A percentile compares a stretch with the other conserved stretches of the same genome.
Evolutionary conservation across 2,329 filamentous ascomycete species (phyloP).

Genomic region (Lecanicillium sp.): DNA sequence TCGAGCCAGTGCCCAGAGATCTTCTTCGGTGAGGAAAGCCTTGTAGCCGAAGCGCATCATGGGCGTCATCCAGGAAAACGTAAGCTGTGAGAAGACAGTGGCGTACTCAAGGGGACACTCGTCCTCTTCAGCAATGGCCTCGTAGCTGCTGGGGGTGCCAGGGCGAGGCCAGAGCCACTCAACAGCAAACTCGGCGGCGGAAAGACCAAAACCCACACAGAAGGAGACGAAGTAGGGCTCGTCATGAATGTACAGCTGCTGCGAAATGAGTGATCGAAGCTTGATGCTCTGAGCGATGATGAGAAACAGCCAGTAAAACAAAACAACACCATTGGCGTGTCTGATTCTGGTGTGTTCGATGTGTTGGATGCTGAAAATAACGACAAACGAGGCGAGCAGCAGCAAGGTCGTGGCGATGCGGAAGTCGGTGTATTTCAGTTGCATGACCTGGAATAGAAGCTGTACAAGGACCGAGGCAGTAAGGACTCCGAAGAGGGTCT

Average conservation of each 20-base stretch:
- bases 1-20: constrained; percentile 86
- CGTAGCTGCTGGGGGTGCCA: constrained; percentile 48
- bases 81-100: constrained; percentile 85
- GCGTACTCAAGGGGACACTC: constrained; percentile 81
- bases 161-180: constrained; percentile 87
- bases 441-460: constrained; percentile 63
- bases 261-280: constrained; percentile 76
- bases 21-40: constrained; percentile 85
- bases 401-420: constrained; percentile 75
- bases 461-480: constrained; percentile 65
- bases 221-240: constrained; percentile 74
- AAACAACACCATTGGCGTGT: constrained; percentile 78
- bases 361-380: constrained; percentile 78
- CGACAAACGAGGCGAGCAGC: constrained; percentile 63
- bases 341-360: constrained; percentile 77
- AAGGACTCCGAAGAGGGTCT: constrained; percentile 59
- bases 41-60: constrained; percentile 95
- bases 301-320: constrained; percentile 90
- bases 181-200: constrained; percentile 63
- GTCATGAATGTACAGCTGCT: constrained; percentile 61
- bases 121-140: constrained; percentile 51
- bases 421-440: constrained; percentile 66
- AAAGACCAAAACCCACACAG: constrained; percentile 64
- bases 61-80: constrained; percentile 98
- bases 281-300: constrained; percentile 74